These are phyloP conservation scores for Dendrobium nobile DNA, from an alignment of 106 monocot genomes.

Conservation along the genomic window DNA sequence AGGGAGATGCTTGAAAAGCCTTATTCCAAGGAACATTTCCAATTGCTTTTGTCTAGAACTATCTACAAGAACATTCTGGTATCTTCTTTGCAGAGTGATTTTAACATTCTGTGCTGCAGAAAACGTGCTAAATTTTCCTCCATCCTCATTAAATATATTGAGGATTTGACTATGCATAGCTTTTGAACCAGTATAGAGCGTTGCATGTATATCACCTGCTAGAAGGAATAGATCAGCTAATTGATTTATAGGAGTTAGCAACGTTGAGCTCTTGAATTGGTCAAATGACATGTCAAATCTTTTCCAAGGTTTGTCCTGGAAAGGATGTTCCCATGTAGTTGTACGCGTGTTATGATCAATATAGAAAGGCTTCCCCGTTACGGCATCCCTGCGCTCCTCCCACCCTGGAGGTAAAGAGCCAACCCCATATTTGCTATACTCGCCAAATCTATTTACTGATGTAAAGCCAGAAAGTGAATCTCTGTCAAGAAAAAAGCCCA, in stretches of 20 bases:
- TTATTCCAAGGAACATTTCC: constrained; percentile 97
- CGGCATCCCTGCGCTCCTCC: constrained; percentile 88
- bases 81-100: constrained; percentile 83
- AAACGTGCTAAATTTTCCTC: constrained; percentile 86
- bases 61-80: constrained; percentile 74
- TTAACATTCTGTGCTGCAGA: constrained; percentile 88
- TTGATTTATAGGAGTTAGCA: constrained; percentile 64
- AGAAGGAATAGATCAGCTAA: constrained; percentile 88
- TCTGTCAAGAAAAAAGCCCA: constrained; percentile 71
- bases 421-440: constrained; percentile 33
- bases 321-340: constrained; percentile 96
- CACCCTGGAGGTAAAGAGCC: constrained; percentile 89
- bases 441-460: constrained; percentile 39
- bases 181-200: constrained; percentile 95
- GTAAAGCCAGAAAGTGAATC: constrained; percentile 52
- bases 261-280: constrained; percentile 82
- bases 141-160: constrained; percentile 89
- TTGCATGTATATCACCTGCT: constrained; percentile 99
- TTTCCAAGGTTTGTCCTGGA: constrained; percentile 82
- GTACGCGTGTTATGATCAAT: constrained; percentile 84
- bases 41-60: constrained; percentile 93
- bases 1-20: constrained; percentile 95
- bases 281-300: constrained; percentile 98
- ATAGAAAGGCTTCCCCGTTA: constrained; percentile 85
- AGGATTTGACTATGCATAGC: constrained; percentile 99